Evolutionary conservation across 352 stramenopile species (phyloP).

Genomic region (Globisporangium megalacanthum): DNA sequence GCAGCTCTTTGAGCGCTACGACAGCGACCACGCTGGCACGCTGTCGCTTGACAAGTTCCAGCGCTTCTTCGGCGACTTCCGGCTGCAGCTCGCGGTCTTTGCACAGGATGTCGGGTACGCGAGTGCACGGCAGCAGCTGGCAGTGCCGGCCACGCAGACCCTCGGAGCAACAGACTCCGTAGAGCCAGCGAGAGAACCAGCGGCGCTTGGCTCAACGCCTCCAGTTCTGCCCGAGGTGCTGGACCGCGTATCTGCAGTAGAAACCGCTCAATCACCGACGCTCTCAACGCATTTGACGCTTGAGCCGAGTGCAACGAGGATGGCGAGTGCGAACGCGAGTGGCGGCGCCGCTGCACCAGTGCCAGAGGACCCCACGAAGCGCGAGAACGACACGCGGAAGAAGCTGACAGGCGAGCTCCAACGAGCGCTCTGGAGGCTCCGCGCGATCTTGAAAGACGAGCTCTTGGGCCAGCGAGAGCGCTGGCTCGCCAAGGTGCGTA

Average conservation of each 20-base stretch:
- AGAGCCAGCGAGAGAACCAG: no score
- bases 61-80: conserved; percentile 71
- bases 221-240: no score
- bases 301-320: background rate
- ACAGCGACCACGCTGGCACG: conserved; percentile 46
- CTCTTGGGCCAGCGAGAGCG: conserved; percentile 38
- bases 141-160: no score
- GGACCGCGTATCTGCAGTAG: no score
- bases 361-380: background rate
- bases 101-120: conserved; percentile 53
- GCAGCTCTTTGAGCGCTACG: conserved; percentile 80
- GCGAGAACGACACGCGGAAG: conserved; percentile 2
- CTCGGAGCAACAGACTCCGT: no score
- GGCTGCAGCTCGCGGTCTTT: conserved; percentile 52
- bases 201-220: no score
- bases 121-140: background rate
- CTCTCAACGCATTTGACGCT: background rate
- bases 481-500: conserved; percentile 25
- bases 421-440: conserved; percentile 45
- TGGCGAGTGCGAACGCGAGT: no score
- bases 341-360: no score
- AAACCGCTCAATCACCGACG: background rate
- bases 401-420: conserved; percentile 28
- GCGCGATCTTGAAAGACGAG: conserved; percentile 56
- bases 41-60: conserved; percentile 66